Percentiles rank a stretch among this genome's conserved stretches.
These are phyloP conservation scores for Rhizoclosmatium sp. DNA, from an alignment of 192 early-diverging fungal species.

Conservation along the genomic window DNA sequence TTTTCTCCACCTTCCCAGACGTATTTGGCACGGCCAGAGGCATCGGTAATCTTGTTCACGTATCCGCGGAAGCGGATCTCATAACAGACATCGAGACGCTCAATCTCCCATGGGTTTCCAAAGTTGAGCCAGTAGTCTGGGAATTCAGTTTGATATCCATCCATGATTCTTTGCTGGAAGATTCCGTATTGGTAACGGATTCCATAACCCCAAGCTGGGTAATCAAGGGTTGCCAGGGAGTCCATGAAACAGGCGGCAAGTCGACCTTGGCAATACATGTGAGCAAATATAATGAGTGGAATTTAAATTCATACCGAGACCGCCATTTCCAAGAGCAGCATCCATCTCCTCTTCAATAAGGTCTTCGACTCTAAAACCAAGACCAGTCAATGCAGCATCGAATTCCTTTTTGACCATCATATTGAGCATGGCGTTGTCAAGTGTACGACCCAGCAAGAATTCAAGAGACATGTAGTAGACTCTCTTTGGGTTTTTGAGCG, in stretches of 20 bases:
- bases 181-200: slow-evolving; percentile 98
- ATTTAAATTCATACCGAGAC: slow-evolving; percentile 67
- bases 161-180: slow-evolving; percentile 96
- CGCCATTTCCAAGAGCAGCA: slow-evolving; percentile 97
- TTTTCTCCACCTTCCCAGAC: slow-evolving; percentile 88
- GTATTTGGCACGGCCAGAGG: slow-evolving; percentile 68
- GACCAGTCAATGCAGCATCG: slow-evolving; percentile 68
- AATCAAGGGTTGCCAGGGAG: slow-evolving; percentile 91
- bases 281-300: neutral
- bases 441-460: slow-evolving; percentile 95
- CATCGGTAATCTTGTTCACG: slow-evolving; percentile 75
- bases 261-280: slow-evolving; percentile 52
- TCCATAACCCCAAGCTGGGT: slow-evolving; percentile 86
- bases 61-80: slow-evolving; percentile 91
- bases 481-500: slow-evolving; percentile 85
- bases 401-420: slow-evolving; percentile 84
- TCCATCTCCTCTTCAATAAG: slow-evolving; percentile 92
- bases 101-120: slow-evolving; percentile 97
- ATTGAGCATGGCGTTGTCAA: slow-evolving; percentile 96
- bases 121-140: slow-evolving; percentile 98
- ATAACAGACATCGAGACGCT: slow-evolving; percentile 90
- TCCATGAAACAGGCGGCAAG: slow-evolving; percentile 98
- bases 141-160: slow-evolving; percentile 89
- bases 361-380: slow-evolving; percentile 95
- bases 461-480: slow-evolving; percentile 98